Evolutionary conservation across 495 filamentous ascomycete species (phyloP).

Genomic region (Lindgomyces ingoldianus): DNA sequence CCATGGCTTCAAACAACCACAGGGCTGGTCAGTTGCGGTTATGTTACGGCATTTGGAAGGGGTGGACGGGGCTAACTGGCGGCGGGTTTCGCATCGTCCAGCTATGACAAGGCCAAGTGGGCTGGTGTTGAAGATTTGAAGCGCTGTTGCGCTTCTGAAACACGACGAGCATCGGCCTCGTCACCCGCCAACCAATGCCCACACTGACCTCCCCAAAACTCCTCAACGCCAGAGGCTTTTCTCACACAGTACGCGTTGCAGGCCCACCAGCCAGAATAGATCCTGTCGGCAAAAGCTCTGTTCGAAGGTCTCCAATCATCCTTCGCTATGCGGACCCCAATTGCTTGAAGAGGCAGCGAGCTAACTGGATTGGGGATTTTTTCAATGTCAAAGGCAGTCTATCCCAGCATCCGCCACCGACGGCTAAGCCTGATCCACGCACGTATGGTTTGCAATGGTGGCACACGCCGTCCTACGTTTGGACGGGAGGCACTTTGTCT

Average conservation of each 20-base stretch:
- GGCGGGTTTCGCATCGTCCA: constrained; percentile 31
- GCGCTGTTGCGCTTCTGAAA: background rate
- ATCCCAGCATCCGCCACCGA: background rate
- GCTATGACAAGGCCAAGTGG: constrained; percentile 10
- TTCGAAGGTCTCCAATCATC: constrained; percentile 15
- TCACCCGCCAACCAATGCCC: constrained; percentile 10
- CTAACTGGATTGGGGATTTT: background rate
- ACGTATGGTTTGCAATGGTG: constrained; percentile 10
- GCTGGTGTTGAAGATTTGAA: constrained; percentile 11
- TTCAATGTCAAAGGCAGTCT: background rate
- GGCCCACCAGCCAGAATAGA: constrained; percentile 5
- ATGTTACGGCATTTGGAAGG: too few relatives aligned
- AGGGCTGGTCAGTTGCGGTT: background rate
- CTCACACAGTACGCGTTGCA: constrained; percentile 27
- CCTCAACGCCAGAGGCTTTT: background rate
- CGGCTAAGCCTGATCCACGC: constrained; percentile 9
- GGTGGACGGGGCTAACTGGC: too few relatives aligned
- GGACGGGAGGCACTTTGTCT: constrained; percentile 7
- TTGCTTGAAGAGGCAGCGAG: background rate
- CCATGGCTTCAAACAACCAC: constrained; percentile 10
- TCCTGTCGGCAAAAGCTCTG: background rate
- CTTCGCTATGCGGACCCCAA: background rate
- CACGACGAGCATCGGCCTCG: background rate
- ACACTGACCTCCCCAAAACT: constrained; percentile 15
- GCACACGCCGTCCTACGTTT: constrained; percentile 10